These are phyloP conservation scores for Mycena polygramma DNA, from an alignment of 768 basidiomycete species.

Conservation along the genomic window DNA sequence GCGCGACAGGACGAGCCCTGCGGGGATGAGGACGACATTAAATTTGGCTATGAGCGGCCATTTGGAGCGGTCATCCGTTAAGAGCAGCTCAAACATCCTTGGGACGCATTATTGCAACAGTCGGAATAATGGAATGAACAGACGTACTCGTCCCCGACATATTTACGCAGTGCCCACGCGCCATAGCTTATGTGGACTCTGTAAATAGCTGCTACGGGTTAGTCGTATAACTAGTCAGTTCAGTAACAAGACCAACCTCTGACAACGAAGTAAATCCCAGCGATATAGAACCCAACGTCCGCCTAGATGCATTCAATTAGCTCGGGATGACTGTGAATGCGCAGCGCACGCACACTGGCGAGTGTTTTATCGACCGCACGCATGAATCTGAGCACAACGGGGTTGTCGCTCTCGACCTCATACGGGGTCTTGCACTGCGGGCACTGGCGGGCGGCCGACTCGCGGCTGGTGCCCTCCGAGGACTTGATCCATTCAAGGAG, in stretches of 20 bases:
- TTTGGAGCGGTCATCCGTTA: slow-evolving; percentile 76
- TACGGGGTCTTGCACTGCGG: slow-evolving; percentile 81
- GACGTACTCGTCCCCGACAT: slow-evolving; percentile 76
- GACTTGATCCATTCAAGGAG: slow-evolving; percentile 85
- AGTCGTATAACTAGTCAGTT: background rate
- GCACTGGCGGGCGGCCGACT: slow-evolving; percentile 80
- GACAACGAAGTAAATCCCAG: slow-evolving; percentile 65
- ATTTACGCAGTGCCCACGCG: slow-evolving; percentile 76
- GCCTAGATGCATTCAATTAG: background rate
- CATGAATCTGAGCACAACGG: slow-evolving; percentile 63
- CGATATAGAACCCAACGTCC: slow-evolving; percentile 64
- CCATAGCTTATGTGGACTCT: slow-evolving; percentile 75
- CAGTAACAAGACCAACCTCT: slow-evolving; percentile 62
- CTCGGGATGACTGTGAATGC: too few species aligned
- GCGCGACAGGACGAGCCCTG: slow-evolving; percentile 75
- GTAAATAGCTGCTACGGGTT: slow-evolving; percentile 51
- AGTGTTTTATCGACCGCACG: slow-evolving; percentile 65
- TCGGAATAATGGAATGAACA: background rate
- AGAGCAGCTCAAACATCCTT: slow-evolving; percentile 73
- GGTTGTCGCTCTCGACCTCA: slow-evolving; percentile 76
- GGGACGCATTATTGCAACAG: background rate
- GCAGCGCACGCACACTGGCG: slow-evolving; percentile 54
- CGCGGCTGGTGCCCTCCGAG: slow-evolving; percentile 70
- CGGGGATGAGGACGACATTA: slow-evolving; percentile 79
- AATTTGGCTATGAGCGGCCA: slow-evolving; percentile 85